Evolutionary conservation across 768 basidiomycete genomes (phyloP).

Genomic region (Boletus rubescentipes): DNA sequence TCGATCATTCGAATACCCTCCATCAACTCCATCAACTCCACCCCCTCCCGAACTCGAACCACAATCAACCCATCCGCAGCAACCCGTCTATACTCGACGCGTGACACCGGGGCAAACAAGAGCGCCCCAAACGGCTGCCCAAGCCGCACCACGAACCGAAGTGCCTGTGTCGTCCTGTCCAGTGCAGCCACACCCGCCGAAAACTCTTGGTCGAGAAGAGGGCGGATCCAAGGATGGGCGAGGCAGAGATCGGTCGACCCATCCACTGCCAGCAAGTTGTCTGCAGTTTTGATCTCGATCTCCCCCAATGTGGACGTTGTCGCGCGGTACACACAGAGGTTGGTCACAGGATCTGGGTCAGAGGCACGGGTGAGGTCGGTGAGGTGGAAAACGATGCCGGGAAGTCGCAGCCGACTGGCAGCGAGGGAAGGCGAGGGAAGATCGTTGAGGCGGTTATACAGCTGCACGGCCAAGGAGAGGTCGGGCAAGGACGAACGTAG

Average conservation of each 20-base stretch:
- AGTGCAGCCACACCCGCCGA: not conserved
- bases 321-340: not conserved
- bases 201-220: conserved; percentile 5
- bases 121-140: conserved; percentile 2
- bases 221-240: not conserved
- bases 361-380: not conserved
- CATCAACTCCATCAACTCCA: not conserved
- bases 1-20: not conserved
- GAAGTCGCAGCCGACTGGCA: conserved; percentile 4
- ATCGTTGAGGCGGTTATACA: not conserved
- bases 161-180: not conserved
- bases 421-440: not conserved
- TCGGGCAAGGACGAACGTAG: not conserved
- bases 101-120: not conserved
- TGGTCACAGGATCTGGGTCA: not conserved
- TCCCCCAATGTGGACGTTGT: not conserved
- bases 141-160: conserved; percentile 1
- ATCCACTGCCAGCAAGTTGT: not conserved
- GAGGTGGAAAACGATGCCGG: not conserved
- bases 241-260: not conserved
- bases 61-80: not conserved
- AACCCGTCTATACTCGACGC: not conserved
- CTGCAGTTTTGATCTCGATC: not conserved
- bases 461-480: not conserved
- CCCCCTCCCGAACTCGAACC: not conserved